phyloP scores from a whole-genome alignment of 257 asterid genomes.

The Eustoma russellianum region DNA sequence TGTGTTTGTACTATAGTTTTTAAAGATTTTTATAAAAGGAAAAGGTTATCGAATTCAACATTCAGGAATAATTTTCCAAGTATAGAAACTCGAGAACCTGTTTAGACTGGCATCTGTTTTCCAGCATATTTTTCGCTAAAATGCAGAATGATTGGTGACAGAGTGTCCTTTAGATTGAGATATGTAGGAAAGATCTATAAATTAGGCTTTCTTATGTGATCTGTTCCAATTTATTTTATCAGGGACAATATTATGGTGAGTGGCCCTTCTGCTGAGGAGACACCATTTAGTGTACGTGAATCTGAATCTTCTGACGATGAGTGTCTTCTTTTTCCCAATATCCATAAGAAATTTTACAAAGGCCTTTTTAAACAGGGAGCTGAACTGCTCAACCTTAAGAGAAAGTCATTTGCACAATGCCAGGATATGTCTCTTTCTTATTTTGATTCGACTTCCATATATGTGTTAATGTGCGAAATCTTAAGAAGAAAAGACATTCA shows the following conservation, averaged over 20 bases:
- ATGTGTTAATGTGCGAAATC: constrained; percentile 50
- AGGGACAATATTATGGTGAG: constrained; percentile 65
- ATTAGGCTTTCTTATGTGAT: constrained; percentile 24
- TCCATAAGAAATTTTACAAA: constrained; percentile 28
- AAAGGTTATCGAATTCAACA: no score
- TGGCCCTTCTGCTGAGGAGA: constrained; percentile 24
- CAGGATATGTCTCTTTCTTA: constrained; percentile 31
- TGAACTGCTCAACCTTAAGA: constrained; percentile 17
- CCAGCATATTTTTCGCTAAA: no score
- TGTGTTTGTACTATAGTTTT: no score
- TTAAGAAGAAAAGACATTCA: constrained; percentile 21
- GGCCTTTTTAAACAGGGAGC: constrained; percentile 21
- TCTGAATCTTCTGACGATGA: constrained; percentile 24
- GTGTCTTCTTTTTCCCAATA: constrained; percentile 16
- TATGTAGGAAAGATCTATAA: no score
- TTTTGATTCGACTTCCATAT: constrained; percentile 48
- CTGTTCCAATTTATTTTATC: constrained; percentile 37
- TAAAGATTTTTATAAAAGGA: no score
- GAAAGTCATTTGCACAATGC: constrained; percentile 19
- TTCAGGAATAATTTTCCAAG: no score
- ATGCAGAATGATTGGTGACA: no score
- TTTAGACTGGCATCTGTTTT: no score
- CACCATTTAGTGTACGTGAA: constrained; percentile 21
- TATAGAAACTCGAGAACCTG: no score
- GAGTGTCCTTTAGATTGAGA: no score